These are phyloP conservation scores for Trichoderma reesei DNA, from an alignment of 495 filamentous ascomycete species.

Conservation along the genomic window DNA sequence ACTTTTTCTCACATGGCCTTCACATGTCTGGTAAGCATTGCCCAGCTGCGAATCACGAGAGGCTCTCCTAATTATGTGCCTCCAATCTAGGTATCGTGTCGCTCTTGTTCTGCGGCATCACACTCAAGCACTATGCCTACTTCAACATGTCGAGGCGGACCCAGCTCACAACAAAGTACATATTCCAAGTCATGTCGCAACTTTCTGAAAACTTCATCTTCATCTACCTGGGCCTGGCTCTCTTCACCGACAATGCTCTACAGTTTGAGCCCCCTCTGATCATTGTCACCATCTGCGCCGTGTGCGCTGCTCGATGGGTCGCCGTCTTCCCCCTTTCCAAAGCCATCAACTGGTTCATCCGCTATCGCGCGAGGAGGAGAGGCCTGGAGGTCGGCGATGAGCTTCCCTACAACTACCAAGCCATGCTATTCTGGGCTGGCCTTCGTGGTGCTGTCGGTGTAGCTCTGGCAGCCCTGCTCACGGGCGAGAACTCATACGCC, in stretches of 20 bases:
- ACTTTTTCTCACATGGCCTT: slow-evolving; percentile 92
- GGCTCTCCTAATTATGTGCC: slow-evolving; percentile 12
- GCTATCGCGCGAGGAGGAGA: slow-evolving; percentile 71
- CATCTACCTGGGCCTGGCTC: slow-evolving; percentile 89
- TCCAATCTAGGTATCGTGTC: slow-evolving; percentile 74
- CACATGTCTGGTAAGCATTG: slow-evolving; percentile 75
- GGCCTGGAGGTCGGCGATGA: slow-evolving; percentile 80
- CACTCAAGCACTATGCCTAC: slow-evolving; percentile 96
- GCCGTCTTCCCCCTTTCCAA: slow-evolving; percentile 89
- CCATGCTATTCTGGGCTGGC: slow-evolving; percentile 98
- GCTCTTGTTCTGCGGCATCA: slow-evolving; percentile 93
- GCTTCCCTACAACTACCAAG: slow-evolving; percentile 84
- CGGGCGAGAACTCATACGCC: slow-evolving; percentile 63
- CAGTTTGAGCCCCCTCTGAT: slow-evolving; percentile 94
- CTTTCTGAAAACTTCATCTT: slow-evolving; percentile 99
- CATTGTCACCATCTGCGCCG: slow-evolving; percentile 79
- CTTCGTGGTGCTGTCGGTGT: slow-evolving; percentile 94
- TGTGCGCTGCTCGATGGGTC: slow-evolving; percentile 82
- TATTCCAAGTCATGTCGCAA: slow-evolving; percentile 91
- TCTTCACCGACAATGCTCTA: slow-evolving; percentile 83
- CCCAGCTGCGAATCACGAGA: background rate
- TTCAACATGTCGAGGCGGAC: slow-evolving; percentile 99
- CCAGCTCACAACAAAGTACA: slow-evolving; percentile 94
- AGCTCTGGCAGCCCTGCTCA: slow-evolving; percentile 82
- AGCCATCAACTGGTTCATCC: slow-evolving; percentile 87